Evolutionary conservation across 371 early-diverging fungal genomes (phyloP).

Genomic region (Actinomortierella ambigua): DNA sequence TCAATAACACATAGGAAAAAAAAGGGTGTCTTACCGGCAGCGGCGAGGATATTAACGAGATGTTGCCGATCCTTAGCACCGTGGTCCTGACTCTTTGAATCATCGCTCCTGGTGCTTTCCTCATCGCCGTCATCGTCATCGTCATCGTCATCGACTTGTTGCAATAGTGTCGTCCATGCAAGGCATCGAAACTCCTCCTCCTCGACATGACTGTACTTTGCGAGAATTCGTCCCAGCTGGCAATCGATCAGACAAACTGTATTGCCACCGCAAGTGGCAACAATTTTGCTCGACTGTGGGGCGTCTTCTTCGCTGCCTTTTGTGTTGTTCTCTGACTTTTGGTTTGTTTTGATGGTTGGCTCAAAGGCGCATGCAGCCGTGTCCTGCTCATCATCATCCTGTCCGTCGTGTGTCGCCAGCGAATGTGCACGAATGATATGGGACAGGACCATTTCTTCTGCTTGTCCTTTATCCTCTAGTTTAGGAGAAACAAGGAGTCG

Average conservation of each 20-base stretch:
- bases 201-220: conserved; percentile 62
- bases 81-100: conserved; percentile 7
- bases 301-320: conserved; percentile 4
- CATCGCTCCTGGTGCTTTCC: too few species aligned
- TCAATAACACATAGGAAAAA: too few species aligned
- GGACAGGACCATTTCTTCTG: conserved; percentile 14
- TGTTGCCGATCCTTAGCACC: conserved; percentile 24
- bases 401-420: conserved; percentile 39
- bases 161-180: conserved; percentile 57
- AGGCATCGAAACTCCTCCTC: conserved; percentile 61
- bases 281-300: conserved; percentile 22
- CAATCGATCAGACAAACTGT: conserved; percentile 57
- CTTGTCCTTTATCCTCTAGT: background rate
- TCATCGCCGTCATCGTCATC: background rate
- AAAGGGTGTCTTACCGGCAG: conserved; percentile 44
- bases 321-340: background rate
- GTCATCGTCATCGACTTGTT: background rate
- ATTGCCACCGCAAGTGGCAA: conserved; percentile 57
- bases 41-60: conserved; percentile 53
- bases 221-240: conserved; percentile 50
- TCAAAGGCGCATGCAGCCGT: conserved; percentile 35
- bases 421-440: conserved; percentile 40
- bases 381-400: conserved; percentile 20
- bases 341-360: conserved; percentile 14
- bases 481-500: too few species aligned